Evolutionary conservation across 2,329 filamentous ascomycete genomes (phyloP).

Genomic region (Fragosphaeria purpurea): DNA sequence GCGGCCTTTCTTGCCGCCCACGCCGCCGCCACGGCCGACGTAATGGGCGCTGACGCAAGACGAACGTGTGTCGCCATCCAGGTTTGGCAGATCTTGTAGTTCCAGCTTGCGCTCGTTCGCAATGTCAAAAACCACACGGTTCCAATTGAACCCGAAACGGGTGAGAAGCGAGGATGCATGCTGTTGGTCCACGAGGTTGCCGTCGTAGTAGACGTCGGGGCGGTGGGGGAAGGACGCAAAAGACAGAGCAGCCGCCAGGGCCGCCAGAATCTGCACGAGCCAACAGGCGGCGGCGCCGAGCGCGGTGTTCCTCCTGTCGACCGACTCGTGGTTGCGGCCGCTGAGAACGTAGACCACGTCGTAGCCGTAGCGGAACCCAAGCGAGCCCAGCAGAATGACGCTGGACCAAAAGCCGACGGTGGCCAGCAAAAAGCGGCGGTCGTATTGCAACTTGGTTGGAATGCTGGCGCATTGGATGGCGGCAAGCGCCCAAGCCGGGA

Average conservation of each 20-base stretch:
- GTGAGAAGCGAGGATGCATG: constrained; percentile 21
- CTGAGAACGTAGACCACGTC: constrained; percentile 14
- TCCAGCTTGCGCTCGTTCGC: constrained; percentile 21
- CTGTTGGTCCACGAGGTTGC: constrained; percentile 25
- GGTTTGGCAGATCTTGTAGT: constrained; percentile 21
- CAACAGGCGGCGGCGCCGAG: constrained; percentile 16
- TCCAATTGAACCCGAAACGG: constrained; percentile 23
- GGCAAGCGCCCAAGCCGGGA: constrained; percentile 17
- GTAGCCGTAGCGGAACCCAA: constrained; percentile 19
- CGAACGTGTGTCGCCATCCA: constrained; percentile 21
- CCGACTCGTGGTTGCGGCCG: neutral
- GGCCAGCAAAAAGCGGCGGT: constrained; percentile 18
- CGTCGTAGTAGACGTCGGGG: constrained; percentile 22
- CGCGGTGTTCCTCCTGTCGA: neutral
- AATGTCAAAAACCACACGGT: constrained; percentile 20
- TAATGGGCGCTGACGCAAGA: constrained; percentile 15
- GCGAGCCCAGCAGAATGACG: constrained; percentile 13
- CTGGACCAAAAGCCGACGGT: constrained; percentile 19
- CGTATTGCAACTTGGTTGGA: constrained; percentile 18
- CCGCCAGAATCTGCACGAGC: constrained; percentile 17
- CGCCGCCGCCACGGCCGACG: constrained; percentile 13
- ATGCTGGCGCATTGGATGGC: constrained; percentile 20
- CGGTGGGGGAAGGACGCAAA: constrained; percentile 23
- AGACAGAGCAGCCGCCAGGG: constrained; percentile 14
- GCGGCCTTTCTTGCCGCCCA: constrained; percentile 12